Evolutionary conservation across 1,284 basidiomycete genomes (phyloP).

Genomic region (Puccinia coronata): DNA sequence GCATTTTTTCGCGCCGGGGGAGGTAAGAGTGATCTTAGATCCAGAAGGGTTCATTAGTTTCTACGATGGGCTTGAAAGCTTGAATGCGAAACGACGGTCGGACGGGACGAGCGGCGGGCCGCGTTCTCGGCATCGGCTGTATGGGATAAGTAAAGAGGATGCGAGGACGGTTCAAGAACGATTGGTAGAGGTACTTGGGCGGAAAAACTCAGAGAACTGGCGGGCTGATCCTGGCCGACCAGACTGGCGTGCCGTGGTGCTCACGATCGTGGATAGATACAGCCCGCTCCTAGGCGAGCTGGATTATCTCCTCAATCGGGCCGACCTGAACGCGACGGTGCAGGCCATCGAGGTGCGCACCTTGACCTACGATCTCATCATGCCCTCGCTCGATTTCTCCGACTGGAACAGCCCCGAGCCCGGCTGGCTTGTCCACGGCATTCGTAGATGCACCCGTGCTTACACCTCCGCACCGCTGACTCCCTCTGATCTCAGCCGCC

Average conservation of each 20-base stretch:
- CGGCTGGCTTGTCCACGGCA: neutral
- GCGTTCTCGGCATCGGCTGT: constrained; percentile 4
- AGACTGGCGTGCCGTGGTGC: constrained; percentile 14
- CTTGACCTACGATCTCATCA: constrained; percentile 16
- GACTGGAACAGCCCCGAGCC: neutral
- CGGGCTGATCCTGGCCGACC: neutral
- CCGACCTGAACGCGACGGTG: neutral
- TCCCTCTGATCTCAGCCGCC: neutral
- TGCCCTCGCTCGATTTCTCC: constrained; percentile 35
- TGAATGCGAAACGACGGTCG: neutral
- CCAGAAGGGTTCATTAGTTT: constrained; percentile 61
- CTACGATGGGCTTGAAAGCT: constrained; percentile 60
- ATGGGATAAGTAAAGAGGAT: constrained; percentile 35
- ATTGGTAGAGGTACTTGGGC: neutral
- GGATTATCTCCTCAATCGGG: neutral
- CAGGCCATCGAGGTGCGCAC: constrained; percentile 4
- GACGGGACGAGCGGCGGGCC: neutral
- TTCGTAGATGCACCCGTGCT: neutral
- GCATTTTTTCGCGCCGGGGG: constrained; percentile 61
- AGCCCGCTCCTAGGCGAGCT: neutral
- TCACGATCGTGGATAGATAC: constrained; percentile 1
- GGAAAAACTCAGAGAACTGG: constrained; percentile 24
- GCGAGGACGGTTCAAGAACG: neutral
- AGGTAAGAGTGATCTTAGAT: constrained; percentile 62
- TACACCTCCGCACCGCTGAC: neutral